Evolutionary conservation across 2,329 filamentous ascomycete genomes (phyloP), one percentile per base, ranked within the genome.

Genomic region (Xylariaceae sp.): DNA sequence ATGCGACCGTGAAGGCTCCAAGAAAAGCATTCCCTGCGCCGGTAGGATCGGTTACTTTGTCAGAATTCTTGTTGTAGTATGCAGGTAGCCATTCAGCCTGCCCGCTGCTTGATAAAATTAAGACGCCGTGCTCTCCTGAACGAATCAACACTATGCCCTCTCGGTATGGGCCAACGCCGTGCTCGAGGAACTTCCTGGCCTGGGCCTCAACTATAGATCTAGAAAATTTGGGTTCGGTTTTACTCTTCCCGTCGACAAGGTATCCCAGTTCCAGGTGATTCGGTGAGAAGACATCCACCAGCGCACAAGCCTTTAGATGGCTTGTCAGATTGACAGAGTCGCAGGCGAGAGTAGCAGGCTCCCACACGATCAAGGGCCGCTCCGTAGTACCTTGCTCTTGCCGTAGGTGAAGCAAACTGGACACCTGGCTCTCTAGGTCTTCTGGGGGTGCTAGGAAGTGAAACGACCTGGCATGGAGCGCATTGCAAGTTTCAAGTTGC

Each of bases 11-110:
- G 32, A 57, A 48, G 2, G 42, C 55, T 9, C 55, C 55, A 4
- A 57, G 16, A 16, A 57, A 57, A 10, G 54, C 4, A 15, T 54
- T 57, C 10, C 50, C 54, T 5, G 54, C 54, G 2, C 54, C 54
- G 1, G 54, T 54, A 7, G 50, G 26, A 15, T 54, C 54, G 1
- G 54, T 20, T 6, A 57, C 41, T 11, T 50, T 18, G 0, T 35
- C 18, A 1, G 24, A 15, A 7, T n/a, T 30, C n/a, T 53, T 37
- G 5, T 23, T 23, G 16, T 57, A 47, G 21, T 54, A 57, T 6
- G 50, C 32, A 3, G 54, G 54, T 23, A 50, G 29, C 54, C 50
- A 57, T 29, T 54, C 26, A 6, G 50, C 11, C 6, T 13, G 10
- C 3, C 9, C 24, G 1, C 18, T 16, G 2, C n/a, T 42, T 7